Evolutionary conservation across 805 yeast species (phyloP).

Genomic region (Pichia deserticola): DNA sequence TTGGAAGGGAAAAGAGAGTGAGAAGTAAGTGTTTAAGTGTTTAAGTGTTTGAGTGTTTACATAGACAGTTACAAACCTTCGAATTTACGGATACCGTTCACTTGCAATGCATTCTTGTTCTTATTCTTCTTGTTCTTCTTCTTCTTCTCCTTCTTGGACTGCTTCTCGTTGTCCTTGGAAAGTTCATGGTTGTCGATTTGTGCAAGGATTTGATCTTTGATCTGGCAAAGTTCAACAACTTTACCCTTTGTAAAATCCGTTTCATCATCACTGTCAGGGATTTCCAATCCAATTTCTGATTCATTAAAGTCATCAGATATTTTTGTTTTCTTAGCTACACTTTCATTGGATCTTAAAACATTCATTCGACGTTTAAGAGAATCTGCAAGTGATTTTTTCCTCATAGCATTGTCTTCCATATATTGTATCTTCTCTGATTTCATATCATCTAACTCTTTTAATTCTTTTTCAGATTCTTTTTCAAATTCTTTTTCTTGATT

Average conservation of each 20-base stretch:
- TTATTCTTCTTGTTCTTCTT: slow-evolving; percentile 30
- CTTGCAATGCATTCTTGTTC: slow-evolving; percentile 42
- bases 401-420: too few relatives aligned
- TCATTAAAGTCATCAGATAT: background rate
- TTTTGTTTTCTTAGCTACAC: background rate
- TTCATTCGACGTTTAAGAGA: slow-evolving; percentile 6
- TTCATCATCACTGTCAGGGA: slow-evolving; percentile 15
- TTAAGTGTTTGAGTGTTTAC: background rate
- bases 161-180: slow-evolving; percentile 9
- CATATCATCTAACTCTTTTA: too few relatives aligned
- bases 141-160: slow-evolving; percentile 13
- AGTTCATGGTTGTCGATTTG: slow-evolving; percentile 22
- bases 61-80: slow-evolving; percentile 37
- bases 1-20: too few relatives aligned
- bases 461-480: too few relatives aligned
- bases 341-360: background rate
- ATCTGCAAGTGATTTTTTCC: slow-evolving; percentile 4
- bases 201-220: slow-evolving; percentile 21
- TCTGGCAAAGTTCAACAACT: slow-evolving; percentile 19
- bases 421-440: too few relatives aligned
- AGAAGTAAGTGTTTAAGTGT: too few relatives aligned
- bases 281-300: slow-evolving; percentile 2
- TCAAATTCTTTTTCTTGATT: too few relatives aligned
- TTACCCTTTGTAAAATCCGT: slow-evolving; percentile 9
- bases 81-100: slow-evolving; percentile 58